phyloP scores from a whole-genome alignment of 2,329 filamentous ascomycete genomes.

The Exophiala phaeomuriformis region DNA sequence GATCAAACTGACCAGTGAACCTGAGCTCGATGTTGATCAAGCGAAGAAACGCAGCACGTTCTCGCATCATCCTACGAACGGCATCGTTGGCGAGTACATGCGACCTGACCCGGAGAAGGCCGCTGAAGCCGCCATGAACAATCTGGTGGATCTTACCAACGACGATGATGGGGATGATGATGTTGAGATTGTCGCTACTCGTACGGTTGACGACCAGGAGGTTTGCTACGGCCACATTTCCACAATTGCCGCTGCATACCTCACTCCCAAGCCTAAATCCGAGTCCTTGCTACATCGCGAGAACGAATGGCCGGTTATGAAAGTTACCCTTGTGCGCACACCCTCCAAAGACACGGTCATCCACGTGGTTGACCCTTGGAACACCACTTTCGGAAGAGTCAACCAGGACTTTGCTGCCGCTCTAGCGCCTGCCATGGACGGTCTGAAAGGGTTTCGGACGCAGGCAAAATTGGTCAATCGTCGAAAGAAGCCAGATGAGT shows the following conservation, averaged over 20 bases:
- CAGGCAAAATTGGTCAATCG: conserved; percentile 64
- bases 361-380: conserved; percentile 64
- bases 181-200: conserved; percentile 29
- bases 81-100: conserved; percentile 58
- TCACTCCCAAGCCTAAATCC: conserved; percentile 23
- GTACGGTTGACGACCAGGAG: conserved; percentile 22
- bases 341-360: conserved; percentile 47
- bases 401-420: conserved; percentile 60
- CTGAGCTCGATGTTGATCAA: conserved; percentile 24
- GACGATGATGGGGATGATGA: conserved; percentile 46
- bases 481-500: conserved; percentile 56
- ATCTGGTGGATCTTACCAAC: conserved; percentile 31
- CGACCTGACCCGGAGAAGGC: conserved; percentile 50
- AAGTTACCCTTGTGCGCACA: conserved; percentile 19
- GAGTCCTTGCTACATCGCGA: conserved; percentile 12
- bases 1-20: conserved; percentile 43
- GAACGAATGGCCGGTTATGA: conserved; percentile 26
- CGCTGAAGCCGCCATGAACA: conserved; percentile 47
- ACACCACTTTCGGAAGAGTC: conserved; percentile 66
- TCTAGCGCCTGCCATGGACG: conserved; percentile 67
- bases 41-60: conserved; percentile 4
- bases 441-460: conserved; percentile 58
- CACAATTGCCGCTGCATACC: conserved; percentile 20
- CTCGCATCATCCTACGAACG: conserved; percentile 46
- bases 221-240: conserved; percentile 26